Evolutionary conservation across 345 rosid species (phyloP).

Genomic region (Cardamine occulta): DNA sequence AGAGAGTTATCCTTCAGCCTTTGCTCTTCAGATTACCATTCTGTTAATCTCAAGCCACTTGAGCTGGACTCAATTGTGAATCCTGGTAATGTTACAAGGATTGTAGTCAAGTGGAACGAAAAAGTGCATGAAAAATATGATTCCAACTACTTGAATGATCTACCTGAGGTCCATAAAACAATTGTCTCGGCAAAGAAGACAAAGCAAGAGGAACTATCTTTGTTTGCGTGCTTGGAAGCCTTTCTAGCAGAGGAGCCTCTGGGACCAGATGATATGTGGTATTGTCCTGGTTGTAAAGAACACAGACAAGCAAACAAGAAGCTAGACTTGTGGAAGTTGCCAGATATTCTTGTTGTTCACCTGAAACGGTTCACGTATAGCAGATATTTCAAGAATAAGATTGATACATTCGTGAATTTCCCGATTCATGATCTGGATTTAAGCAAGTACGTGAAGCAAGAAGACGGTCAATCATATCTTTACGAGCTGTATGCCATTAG

Average conservation of each 20-base stretch:
- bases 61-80: constrained; percentile 54
- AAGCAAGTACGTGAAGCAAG: constrained; percentile 70
- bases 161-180: constrained; percentile 74
- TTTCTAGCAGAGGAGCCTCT: constrained; percentile 93
- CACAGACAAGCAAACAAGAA: constrained; percentile 92
- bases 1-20: constrained; percentile 52
- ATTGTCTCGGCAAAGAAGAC: constrained; percentile 65
- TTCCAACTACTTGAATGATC: constrained; percentile 70
- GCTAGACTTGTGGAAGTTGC: constrained; percentile 90
- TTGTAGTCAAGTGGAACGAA: constrained; percentile 74
- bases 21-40: constrained; percentile 49
- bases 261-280: constrained; percentile 98
- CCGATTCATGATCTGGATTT: constrained; percentile 80
- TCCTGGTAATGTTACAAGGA: constrained; percentile 51
- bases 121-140: constrained; percentile 65
- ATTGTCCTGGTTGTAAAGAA: constrained; percentile 86
- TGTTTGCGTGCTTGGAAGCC: constrained; percentile 95
- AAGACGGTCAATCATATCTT: constrained; percentile 58
- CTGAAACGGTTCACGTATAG: constrained; percentile 87
- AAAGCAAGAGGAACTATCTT: constrained; percentile 70
- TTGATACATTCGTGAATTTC: constrained; percentile 81
- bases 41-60: constrained; percentile 50
- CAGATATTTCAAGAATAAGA: constrained; percentile 80
- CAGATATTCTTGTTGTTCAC: constrained; percentile 88
- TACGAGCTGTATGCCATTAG: constrained; percentile 90